These are phyloP conservation scores for Helichrysum umbraculigerum DNA, from an alignment of 129 eudicot species.

Conservation along the genomic window DNA sequence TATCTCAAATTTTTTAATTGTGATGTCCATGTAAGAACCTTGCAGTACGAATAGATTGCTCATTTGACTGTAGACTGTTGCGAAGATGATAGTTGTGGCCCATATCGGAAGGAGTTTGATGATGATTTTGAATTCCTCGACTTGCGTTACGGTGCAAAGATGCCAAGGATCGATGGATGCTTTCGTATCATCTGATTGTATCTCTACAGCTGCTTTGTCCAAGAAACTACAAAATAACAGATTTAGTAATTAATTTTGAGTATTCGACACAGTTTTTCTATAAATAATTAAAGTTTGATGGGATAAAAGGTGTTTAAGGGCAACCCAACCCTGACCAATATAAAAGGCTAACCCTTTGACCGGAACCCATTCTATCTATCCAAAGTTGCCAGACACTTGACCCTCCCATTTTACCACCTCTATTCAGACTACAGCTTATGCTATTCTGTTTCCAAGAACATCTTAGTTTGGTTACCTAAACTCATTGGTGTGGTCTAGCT, in stretches of 20 bases:
- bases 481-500: slow-evolving; percentile 64
- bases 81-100: slow-evolving; percentile 30
- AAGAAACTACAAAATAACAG: slow-evolving; percentile 43
- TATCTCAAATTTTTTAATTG: slow-evolving; percentile 37
- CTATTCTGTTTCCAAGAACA: not conserved
- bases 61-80: slow-evolving; percentile 60
- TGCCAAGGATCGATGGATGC: slow-evolving; percentile 52
- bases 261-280: not conserved
- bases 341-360: not conserved
- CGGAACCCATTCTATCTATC: not conserved
- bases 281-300: no score
- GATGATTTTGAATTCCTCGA: slow-evolving; percentile 51
- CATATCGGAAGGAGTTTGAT: slow-evolving; percentile 12
- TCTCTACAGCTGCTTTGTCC: slow-evolving; percentile 71
- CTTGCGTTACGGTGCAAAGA: slow-evolving; percentile 79
- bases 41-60: slow-evolving; percentile 50
- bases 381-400: no score
- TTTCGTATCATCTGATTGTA: slow-evolving; percentile 41
- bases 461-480: slow-evolving; percentile 38
- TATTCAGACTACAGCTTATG: not conserved
- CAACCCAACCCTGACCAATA: not conserved
- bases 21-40: slow-evolving; percentile 44
- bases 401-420: not conserved
- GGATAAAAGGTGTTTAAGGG: not conserved
- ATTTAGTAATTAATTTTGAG: not conserved